Percentiles rank a stretch among this genome's conserved stretches.
Conservation (phyloP, 768 basidiomycete species). For the Postia placenta region DNA sequence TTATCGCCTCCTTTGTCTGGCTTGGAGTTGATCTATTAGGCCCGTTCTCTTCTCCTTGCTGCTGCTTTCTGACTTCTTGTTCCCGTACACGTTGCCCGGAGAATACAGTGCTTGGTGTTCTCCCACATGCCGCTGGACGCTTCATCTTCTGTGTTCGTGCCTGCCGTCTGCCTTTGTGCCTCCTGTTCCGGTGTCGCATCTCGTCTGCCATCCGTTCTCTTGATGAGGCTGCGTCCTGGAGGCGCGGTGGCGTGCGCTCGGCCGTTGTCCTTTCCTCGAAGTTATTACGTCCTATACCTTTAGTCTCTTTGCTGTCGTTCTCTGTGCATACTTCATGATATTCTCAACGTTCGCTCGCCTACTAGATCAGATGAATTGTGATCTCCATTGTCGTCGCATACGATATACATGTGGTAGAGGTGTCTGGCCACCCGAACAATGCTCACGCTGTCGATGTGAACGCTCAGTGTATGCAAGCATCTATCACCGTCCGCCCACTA, state of each 20-base stretch:
- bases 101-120: slow-evolving; percentile 4
- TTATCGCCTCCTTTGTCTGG: background rate
- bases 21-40: background rate
- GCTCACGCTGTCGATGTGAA: no score
- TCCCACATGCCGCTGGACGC: slow-evolving; percentile 13
- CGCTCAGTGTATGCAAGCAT: no score
- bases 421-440: no score
- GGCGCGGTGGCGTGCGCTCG: background rate
- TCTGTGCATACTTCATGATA: background rate
- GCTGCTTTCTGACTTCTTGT: background rate
- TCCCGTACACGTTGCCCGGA: slow-evolving; percentile 6
- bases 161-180: background rate
- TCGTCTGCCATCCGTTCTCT: background rate
- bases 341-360: background rate
- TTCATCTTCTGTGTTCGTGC: slow-evolving; percentile 5
- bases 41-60: background rate
- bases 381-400: background rate
- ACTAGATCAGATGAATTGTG: background rate
- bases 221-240: background rate
- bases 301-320: background rate
- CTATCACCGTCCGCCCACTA: no score
- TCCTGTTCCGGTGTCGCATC: background rate
- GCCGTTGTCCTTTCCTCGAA: background rate
- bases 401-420: background rate
- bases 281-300: background rate